Base-by-base conservation (phyloP, 164 flowering plant species). In the Paratinospora sagittata region DNA sequence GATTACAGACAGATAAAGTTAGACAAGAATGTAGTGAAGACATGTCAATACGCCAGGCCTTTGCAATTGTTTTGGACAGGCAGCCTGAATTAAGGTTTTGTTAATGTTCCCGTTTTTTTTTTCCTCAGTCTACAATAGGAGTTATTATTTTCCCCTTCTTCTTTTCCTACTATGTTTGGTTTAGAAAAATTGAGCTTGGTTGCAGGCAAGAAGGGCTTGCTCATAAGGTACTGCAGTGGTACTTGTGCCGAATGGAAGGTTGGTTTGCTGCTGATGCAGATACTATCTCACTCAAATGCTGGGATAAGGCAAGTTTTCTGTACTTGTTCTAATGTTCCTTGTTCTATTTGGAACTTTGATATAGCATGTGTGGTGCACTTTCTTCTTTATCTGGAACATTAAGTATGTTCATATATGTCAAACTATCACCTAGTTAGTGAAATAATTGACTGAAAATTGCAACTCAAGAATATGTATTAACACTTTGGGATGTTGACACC, bases 201-300 rank as follows among this genome's bases (percentile, higher is more conserved):
- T 72, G 64, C 90, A 95, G 99, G 85, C 81, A 86, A 83, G 92
- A 93, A 74, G 98, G 99, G 55, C 78, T 93, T 79, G 83, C 87
- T 1, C 84, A 90, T 67, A 91, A 93, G 77, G 98, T 96, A 65
- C 80, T 96, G 70, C 99, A 96, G 73, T 96, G 98, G 98, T 96
- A 96, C 80, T 78, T 47, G 91, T 98, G 99, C 93, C n/a, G n/a
- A n/a, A n/a, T n/a, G n/a, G n/a, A n/a, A n/a, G n/a, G n/a, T n/a
- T n/a, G n/a, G n/a, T n/a, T 96, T 88, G 94, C 99, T 74, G 87
- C 98, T 37, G 99, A 96, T 85, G 89, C 98, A 47, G 96, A 93
- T 49, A 89, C 88, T 7, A 91, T 96, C 72, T 96, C 99, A 8
- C 83, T 89, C 19, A 90, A 86, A 78, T 70, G 75, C 66, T 96